phyloP scores from a whole-genome alignment of 2,329 filamentous ascomycete species.

The Penicillium hesseltinei region DNA sequence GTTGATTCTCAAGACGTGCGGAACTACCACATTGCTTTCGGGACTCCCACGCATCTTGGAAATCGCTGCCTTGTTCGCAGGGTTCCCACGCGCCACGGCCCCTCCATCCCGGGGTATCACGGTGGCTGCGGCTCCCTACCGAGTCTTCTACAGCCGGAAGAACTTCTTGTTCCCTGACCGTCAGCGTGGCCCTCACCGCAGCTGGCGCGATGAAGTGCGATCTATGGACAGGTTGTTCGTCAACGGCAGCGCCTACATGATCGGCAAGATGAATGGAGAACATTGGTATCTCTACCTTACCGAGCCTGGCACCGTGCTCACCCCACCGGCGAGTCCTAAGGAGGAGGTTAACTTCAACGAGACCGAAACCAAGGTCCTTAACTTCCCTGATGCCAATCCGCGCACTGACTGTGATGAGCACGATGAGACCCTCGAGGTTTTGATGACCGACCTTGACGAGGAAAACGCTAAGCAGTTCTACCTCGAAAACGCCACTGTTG shows the following conservation, averaged over 20 bases:
- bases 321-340: constrained; percentile 74
- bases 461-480: constrained; percentile 67
- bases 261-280: constrained; percentile 99
- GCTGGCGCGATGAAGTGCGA: constrained; percentile 95
- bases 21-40: constrained; percentile 88
- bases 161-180: constrained; percentile 95
- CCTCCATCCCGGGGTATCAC: constrained; percentile 64
- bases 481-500: constrained; percentile 79
- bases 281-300: constrained; percentile 99
- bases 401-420: constrained; percentile 35
- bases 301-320: constrained; percentile 74
- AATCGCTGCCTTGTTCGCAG: constrained; percentile 81
- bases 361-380: constrained; percentile 60
- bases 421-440: constrained; percentile 58
- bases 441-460: constrained; percentile 68
- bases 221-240: constrained; percentile 89
- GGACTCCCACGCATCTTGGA: constrained; percentile 88
- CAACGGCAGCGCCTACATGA: constrained; percentile 96
- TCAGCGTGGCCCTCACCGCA: constrained; percentile 90
- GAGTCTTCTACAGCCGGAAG: constrained; percentile 98
- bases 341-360: constrained; percentile 49
- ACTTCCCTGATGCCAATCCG: constrained; percentile 46
- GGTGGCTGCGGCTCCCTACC: constrained; percentile 81
- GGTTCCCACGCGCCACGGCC: constrained; percentile 80
- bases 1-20: constrained; percentile 96